A percentile compares a stretch with the other conserved stretches of the same genome.
Evolutionary conservation across 2,329 filamentous ascomycete genomes (phyloP).

Genomic region (Trichophyton simii): DNA sequence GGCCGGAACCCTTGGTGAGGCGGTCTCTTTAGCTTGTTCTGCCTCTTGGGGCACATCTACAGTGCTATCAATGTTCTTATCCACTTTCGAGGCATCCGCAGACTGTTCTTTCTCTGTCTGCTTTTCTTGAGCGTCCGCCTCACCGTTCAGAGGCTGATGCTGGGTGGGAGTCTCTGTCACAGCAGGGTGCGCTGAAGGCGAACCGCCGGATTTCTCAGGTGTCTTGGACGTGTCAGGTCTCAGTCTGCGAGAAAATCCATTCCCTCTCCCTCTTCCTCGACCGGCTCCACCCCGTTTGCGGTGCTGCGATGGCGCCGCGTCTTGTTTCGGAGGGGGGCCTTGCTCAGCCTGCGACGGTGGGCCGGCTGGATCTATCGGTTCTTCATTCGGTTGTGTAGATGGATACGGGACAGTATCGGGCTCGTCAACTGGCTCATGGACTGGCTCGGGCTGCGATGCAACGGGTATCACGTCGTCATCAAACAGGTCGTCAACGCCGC

Average conservation of each 20-base stretch:
- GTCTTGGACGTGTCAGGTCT: neutral
- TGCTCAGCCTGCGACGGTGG: neutral
- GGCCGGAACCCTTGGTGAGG: conserved; percentile 28
- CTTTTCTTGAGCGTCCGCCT: neutral
- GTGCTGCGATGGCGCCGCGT: conserved; percentile 1
- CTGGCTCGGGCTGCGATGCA: conserved; percentile 18
- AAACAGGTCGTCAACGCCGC: conserved; percentile 39
- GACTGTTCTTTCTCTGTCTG: conserved; percentile 1
- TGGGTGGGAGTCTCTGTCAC: neutral
- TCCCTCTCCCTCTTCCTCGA: conserved; percentile 2
- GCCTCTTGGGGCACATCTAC: neutral
- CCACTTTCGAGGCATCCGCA: neutral
- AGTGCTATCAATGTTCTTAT: neutral
- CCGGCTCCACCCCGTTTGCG: neutral
- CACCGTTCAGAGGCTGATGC: neutral
- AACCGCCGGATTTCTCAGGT: neutral
- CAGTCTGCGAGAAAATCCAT: conserved; percentile 2
- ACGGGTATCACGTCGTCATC: conserved; percentile 40
- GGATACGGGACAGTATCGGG: neutral
- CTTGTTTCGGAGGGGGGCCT: neutral
- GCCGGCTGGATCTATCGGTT: conserved; percentile 16
- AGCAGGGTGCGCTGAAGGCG: neutral
- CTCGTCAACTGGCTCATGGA: neutral
- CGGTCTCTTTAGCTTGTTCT: conserved; percentile 13
- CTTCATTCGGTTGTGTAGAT: conserved; percentile 19